A percentile compares a stretch with the other conserved stretches of the same genome.
Conservation (phyloP, 495 filamentous ascomycete genomes). For the Daldinia grandis region DNA sequence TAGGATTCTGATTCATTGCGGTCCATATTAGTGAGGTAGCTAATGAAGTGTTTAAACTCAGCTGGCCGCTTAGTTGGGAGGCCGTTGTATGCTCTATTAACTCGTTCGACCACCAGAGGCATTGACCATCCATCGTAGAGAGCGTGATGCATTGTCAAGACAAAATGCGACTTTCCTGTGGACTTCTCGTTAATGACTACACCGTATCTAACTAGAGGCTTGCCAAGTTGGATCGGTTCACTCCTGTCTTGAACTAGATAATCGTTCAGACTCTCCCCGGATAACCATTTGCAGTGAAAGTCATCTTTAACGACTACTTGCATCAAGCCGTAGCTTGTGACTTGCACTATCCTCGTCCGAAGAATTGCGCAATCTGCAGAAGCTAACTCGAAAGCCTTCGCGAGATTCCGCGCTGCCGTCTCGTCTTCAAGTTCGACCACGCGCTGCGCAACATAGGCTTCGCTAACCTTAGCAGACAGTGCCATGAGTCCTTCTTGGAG, state of each 20-base stretch:
- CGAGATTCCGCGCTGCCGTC: constrained; percentile 51
- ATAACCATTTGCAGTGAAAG: constrained; percentile 56
- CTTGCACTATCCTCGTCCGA: constrained; percentile 67
- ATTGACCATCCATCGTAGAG: constrained; percentile 76
- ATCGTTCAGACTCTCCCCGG: constrained; percentile 53
- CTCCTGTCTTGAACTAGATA: constrained; percentile 55
- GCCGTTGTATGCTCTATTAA: constrained; percentile 53
- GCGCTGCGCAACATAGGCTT: constrained; percentile 66
- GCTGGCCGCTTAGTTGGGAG: constrained; percentile 54
- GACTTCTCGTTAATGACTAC: constrained; percentile 52
- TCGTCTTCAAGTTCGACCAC: constrained; percentile 48
- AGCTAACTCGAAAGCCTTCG: constrained; percentile 60
- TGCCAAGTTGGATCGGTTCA: constrained; percentile 63
- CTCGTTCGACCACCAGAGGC: constrained; percentile 62
- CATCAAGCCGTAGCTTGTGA: constrained; percentile 60
- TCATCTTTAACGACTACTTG: constrained; percentile 65
- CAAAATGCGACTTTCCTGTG: constrained; percentile 56
- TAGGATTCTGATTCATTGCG: constrained; percentile 46
- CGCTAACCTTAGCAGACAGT: constrained; percentile 63
- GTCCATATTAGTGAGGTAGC: constrained; percentile 51
- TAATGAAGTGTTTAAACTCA: constrained; percentile 57
- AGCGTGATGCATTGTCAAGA: constrained; percentile 72
- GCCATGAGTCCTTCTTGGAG: constrained; percentile 76
- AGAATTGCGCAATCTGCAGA: constrained; percentile 60
- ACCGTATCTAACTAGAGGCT: constrained; percentile 62